These are phyloP conservation scores for Exsudoporus floridanus DNA, from an alignment of 1,284 basidiomycete species.

Conservation along the genomic window DNA sequence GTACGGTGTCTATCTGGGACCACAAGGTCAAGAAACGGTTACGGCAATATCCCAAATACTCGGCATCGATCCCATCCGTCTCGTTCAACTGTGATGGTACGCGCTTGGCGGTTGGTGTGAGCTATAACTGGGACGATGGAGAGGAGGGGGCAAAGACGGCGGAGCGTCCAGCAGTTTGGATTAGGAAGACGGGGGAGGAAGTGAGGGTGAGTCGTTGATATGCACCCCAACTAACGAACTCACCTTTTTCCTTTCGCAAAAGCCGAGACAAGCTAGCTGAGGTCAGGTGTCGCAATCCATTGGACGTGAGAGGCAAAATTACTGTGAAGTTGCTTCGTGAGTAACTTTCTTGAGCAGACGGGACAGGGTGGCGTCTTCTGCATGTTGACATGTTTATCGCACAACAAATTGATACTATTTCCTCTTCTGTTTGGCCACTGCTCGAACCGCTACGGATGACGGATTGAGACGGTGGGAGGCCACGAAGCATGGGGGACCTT, in stretches of 20 bases:
- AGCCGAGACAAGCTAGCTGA: constrained; percentile 25
- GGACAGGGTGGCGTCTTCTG: too few relatives aligned
- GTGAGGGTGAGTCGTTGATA: constrained; percentile 48
- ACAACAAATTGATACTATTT: too few relatives aligned
- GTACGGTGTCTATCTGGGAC: constrained; percentile 93
- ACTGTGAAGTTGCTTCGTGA: too few relatives aligned
- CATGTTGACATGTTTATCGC: too few relatives aligned
- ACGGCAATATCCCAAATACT: constrained; percentile 83
- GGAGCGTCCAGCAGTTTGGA: constrained; percentile 46
- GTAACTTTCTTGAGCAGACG: too few relatives aligned
- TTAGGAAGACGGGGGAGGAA: constrained; percentile 56
- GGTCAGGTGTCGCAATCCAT: background rate
- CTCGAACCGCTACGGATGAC: too few relatives aligned
- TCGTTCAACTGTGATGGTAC: constrained; percentile 84
- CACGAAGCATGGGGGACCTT: too few relatives aligned
- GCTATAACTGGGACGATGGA: constrained; percentile 88
- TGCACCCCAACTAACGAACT: background rate
- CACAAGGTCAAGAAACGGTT: constrained; percentile 95
- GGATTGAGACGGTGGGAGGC: too few relatives aligned
- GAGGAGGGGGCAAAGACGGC: constrained; percentile 60
- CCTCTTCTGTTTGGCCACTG: too few relatives aligned
- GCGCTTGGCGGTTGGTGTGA: constrained; percentile 77
- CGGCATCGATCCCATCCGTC: constrained; percentile 67
- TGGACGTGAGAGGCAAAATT: background rate
- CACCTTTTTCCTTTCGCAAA: background rate